Evolutionary conservation across 225 moss, liverwort and hornwort genomes (phyloP), one percentile per base, ranked within the genome.

Genomic region (Bryum argenteum): DNA sequence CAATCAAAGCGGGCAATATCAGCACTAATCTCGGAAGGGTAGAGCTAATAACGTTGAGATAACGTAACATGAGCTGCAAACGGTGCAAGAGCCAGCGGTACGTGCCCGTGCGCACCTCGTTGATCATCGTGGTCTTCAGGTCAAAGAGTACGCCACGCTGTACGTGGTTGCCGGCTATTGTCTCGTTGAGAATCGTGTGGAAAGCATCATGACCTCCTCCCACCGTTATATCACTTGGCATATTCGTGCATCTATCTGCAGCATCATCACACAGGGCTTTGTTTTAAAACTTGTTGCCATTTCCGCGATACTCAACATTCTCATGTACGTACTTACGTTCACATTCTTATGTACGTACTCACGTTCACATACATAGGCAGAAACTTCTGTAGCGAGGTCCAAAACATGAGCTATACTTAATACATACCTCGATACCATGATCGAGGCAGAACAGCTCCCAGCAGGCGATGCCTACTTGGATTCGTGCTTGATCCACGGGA

Each of bases 191-290:
- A 73, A 78, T 74, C 53, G 74, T 75, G 48, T 65, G 64, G 70
- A 75, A 79, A 42, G 79, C 79, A 40, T 79, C 75, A 23, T 75
- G 74, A 52, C 74, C 73, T 48, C 68, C 75, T 44, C 74, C 75
- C 69, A 79, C 70, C 15, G 77, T 80, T 70, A 76, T 66, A 60
- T 79, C 83, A 65, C 79, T 79, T 61, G 79, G 70, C 76, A n/a
- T n/a, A 83, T 77, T 73, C 77, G 70, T 39, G 69, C 76, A 80
- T 83, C 79, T 18, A 70, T 79, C 83, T 80, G 73, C 73, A 73
- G 43, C n/a, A n/a, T n/a, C 43, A 43, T 43, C 43, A 43, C 43
- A 43, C n/a, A n/a, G n/a, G n/a, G n/a, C n/a, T n/a, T n/a, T n/a
- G n/a, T n/a, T n/a, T n/a, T n/a, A n/a, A n/a, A n/a, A n/a, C n/a